Base-by-base conservation (phyloP, 164 flowering plant genomes). In the Chimonanthus salicifolius region DNA sequence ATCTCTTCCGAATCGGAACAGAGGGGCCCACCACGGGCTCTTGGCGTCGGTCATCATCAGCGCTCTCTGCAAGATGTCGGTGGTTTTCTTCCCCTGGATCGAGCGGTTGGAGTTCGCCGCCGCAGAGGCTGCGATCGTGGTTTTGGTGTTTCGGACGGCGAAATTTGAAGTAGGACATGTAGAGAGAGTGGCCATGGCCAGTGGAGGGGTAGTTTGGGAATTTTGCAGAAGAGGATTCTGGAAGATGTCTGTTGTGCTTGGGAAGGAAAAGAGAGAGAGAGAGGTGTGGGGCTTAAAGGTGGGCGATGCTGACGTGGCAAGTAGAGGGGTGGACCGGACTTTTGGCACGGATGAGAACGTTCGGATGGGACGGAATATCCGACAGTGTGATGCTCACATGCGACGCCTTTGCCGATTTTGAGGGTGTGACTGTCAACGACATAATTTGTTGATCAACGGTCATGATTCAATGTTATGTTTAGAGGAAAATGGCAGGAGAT, bases 1-100 rank as follows among this genome's bases (percentile, higher is more conserved):
- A 54, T 54, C n/a, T 54, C n/a, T 13, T 11, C 60, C 13, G 69
- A 63, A 7, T 5, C 69, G 13, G 62, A 72, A 49, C 11, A 72
- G 18, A 3, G 74, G 68, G 43, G 69, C 54, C 74, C 74, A 72
- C 74, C 69, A 72, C 2, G 62, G 74, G 21, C 69, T 62, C 44
- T 72, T 72, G 48, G 69, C 3, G 49, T 72, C 74, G 48, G 74
- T 18, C 64, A 33, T 10, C 58, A 72, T 49, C 74, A 72, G 20
- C 20, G 69, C 69, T 13, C 45, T 16, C 16, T 21, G 69, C 74
- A 72, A 51, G 4, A 68, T n/a, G 5, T 68, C 70, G 4, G 51
- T 10, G 16, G 9, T 66, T 3, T 68, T 18, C 68, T 44, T 16
- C n/a, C 10, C 54, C 18, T n/a, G 50, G 21, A 3, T 16, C 10